These are phyloP conservation scores for Galerina marginata DNA, from an alignment of 768 basidiomycete species.

Conservation along the genomic window DNA sequence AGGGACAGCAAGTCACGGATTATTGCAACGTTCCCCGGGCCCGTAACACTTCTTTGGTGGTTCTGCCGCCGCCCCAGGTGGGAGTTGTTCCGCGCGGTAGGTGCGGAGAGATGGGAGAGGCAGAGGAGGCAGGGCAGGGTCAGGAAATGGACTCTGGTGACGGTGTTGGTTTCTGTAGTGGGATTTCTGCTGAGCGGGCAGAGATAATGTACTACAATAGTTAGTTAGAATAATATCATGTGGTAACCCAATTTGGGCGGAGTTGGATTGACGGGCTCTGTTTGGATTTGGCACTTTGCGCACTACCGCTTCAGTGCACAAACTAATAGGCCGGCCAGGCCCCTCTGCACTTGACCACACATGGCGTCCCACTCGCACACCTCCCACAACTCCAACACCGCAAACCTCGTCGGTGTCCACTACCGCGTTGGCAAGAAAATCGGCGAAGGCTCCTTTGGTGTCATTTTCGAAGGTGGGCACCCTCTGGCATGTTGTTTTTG, in stretches of 20 bases:
- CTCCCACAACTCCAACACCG: constrained; percentile 62
- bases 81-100: constrained; percentile 47
- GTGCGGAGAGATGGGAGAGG: constrained; percentile 43
- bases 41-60: constrained; percentile 59
- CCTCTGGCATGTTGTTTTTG: constrained; percentile 6
- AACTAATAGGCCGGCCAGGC: constrained; percentile 28
- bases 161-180: constrained; percentile 28
- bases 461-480: constrained; percentile 82
- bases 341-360: constrained; percentile 25
- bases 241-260: constrained; percentile 32
- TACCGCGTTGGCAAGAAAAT: constrained; percentile 99
- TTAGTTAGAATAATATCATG: not conserved
- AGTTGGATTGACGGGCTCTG: constrained; percentile 36
- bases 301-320: constrained; percentile 23
- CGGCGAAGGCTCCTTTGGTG: constrained; percentile 98
- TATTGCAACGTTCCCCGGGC: constrained; percentile 59
- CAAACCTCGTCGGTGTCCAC: constrained; percentile 92
- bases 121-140: constrained; percentile 29
- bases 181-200: constrained; percentile 13
- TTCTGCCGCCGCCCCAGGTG: constrained; percentile 46
- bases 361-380: constrained; percentile 68
- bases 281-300: constrained; percentile 28
- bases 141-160: constrained; percentile 27
- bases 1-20: constrained; percentile 45
- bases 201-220: too few species aligned